Evolutionary conservation across 1,284 basidiomycete species (phyloP).

Genomic region (Cryptococcus jaspeensis): DNA sequence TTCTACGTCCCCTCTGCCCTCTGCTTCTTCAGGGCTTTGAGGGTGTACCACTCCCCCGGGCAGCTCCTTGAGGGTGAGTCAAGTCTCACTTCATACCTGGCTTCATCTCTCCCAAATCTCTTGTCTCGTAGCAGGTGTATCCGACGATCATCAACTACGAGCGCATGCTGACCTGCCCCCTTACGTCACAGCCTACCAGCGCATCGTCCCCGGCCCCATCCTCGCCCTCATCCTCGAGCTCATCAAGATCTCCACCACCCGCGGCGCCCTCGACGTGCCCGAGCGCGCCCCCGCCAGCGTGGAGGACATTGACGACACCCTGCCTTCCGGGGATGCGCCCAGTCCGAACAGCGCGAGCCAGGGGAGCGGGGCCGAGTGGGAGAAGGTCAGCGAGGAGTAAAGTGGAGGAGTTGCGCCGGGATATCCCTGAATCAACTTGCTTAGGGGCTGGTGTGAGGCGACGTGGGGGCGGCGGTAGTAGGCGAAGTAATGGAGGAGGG

Average conservation of each 20-base stretch:
- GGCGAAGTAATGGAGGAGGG: not conserved
- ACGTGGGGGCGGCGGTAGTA: not conserved
- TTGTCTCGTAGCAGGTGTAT: too few species aligned
- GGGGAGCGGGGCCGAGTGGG: constrained; percentile 34
- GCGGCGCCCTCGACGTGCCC: constrained; percentile 6
- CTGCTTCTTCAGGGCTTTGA: constrained; percentile 88
- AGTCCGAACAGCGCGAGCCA: constrained; percentile 22
- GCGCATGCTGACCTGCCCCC: constrained; percentile 20
- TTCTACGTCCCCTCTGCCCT: constrained; percentile 77
- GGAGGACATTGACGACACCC: constrained; percentile 32
- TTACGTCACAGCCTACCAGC: constrained; percentile 67
- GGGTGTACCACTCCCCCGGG: constrained; percentile 89
- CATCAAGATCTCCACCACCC: constrained; percentile 18
- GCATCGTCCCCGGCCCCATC: constrained; percentile 80
- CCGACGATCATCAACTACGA: not conserved
- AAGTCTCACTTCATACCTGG: not conserved
- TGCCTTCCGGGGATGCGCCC: constrained; percentile 9
- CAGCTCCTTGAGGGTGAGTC: constrained; percentile 73
- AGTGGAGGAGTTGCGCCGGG: too few species aligned
- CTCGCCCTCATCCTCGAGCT: constrained; percentile 90
- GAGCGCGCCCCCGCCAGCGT: constrained; percentile 20
- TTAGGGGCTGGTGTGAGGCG: too few species aligned
- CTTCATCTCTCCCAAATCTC: not conserved
- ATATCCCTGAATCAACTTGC: too few species aligned
- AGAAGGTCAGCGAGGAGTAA: constrained; percentile 25